These are phyloP conservation scores for Xylaria telfairii DNA, from an alignment of 495 filamentous ascomycete species.

Conservation along the genomic window DNA sequence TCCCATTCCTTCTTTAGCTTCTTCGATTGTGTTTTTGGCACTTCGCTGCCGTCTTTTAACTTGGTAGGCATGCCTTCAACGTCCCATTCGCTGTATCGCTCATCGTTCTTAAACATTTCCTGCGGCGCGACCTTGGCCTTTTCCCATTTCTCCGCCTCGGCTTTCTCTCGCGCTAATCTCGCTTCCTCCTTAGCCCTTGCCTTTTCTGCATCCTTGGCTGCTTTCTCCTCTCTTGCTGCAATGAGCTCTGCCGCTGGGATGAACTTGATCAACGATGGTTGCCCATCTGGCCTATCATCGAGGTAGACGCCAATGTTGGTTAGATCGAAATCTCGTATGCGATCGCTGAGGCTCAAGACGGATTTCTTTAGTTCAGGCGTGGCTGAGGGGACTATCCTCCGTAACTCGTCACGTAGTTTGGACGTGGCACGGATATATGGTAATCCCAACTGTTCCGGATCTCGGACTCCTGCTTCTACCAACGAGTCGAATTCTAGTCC, in stretches of 20 bases:
- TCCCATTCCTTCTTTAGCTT: conserved; percentile 93
- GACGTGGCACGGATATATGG: conserved; percentile 71
- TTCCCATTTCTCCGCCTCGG: conserved; percentile 61
- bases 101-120: conserved; percentile 76
- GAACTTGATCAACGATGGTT: conserved; percentile 83
- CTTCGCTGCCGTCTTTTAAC: conserved; percentile 74
- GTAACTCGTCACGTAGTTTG: conserved; percentile 69
- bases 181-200: conserved; percentile 66
- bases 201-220: conserved; percentile 59
- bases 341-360: conserved; percentile 74
- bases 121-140: conserved; percentile 72
- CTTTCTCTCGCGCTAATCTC: conserved; percentile 61
- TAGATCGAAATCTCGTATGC: conserved; percentile 78
- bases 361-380: conserved; percentile 62
- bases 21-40: conserved; percentile 81
- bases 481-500: conserved; percentile 50
- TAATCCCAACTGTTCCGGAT: conserved; percentile 60
- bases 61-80: conserved; percentile 81
- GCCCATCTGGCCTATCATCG: conserved; percentile 72
- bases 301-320: conserved; percentile 83
- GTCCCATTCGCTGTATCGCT: conserved; percentile 82
- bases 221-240: conserved; percentile 75
- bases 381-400: conserved; percentile 61
- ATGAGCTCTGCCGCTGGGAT: conserved; percentile 72
- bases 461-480: conserved; percentile 45